Percentiles rank a stretch among this genome's conserved stretches.
Conservation (phyloP, 768 basidiomycete species). For the Brasilioporus rufonigricans region DNA sequence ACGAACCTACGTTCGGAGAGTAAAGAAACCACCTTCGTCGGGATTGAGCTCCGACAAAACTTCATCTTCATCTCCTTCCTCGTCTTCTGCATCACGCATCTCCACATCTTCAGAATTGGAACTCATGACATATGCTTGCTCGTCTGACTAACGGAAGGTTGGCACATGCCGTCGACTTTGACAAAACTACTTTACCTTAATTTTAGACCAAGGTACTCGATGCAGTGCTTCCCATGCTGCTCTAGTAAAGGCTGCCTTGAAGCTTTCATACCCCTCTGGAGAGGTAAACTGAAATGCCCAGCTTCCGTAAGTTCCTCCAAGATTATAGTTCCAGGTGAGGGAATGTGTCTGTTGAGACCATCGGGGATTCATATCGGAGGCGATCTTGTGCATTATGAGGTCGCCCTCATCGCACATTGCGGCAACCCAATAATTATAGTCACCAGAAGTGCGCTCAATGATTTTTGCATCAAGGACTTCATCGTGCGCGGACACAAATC, state of each 20-base stretch:
- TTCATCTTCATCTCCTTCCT: conserved; percentile 79
- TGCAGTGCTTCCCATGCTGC: conserved; percentile 82
- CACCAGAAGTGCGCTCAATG: conserved; percentile 39
- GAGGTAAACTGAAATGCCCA: conserved; percentile 79
- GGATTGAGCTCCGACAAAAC: conserved; percentile 66
- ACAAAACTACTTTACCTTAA: conserved; percentile 52
- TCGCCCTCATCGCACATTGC: conserved; percentile 50
- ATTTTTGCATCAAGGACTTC: conserved; percentile 56
- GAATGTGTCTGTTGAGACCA: conserved; percentile 62
- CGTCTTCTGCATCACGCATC: conserved; percentile 76
- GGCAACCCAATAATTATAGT: conserved; percentile 59
- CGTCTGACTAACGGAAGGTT: conserved; percentile 56
- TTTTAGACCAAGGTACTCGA: conserved; percentile 70
- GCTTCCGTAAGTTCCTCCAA: conserved; percentile 57
- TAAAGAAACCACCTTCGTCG: conserved; percentile 48
- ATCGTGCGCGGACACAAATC: conserved; percentile 46
- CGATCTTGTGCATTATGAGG: conserved; percentile 60
- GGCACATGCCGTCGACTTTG: not conserved
- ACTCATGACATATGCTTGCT: conserved; percentile 78
- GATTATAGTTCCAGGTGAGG: conserved; percentile 85
- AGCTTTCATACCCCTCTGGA: conserved; percentile 53
- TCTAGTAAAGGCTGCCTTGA: conserved; percentile 63
- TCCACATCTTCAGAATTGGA: conserved; percentile 80
- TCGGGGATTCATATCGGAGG: conserved; percentile 68
- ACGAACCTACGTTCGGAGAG: not conserved